phyloP scores from a whole-genome alignment of 441 rosid species.

The Jatropha multifida region DNA sequence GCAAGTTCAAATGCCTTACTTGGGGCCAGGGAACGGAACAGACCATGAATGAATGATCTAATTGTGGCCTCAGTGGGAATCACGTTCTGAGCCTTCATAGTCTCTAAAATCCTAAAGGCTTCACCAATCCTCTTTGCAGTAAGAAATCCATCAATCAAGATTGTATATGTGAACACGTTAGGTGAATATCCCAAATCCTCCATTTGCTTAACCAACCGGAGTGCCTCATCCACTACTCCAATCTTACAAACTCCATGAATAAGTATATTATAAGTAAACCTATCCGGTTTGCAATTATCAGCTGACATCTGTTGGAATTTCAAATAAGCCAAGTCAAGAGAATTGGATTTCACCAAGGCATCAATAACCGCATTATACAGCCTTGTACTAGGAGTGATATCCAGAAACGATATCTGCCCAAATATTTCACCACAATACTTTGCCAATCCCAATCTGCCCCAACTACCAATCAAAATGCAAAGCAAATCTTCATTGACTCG shows the following conservation, averaged over 20 bases:
- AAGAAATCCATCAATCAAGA: conserved; percentile 77
- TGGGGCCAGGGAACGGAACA: conserved; percentile 50
- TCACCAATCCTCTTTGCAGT: conserved; percentile 68
- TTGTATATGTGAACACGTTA: conserved; percentile 76
- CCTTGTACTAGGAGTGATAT: conserved; percentile 71
- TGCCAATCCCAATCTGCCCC: conserved; percentile 92
- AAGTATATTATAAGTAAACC: conserved; percentile 86
- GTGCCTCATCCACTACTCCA: conserved; percentile 81
- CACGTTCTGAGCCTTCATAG: conserved; percentile 56
- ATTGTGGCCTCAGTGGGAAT: conserved; percentile 75
- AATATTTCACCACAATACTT: conserved; percentile 78
- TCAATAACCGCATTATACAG: conserved; percentile 78
- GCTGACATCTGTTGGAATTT: conserved; percentile 85
- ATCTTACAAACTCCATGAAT: conserved; percentile 79
- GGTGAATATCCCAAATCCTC: conserved; percentile 57
- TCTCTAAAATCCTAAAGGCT: conserved; percentile 57
- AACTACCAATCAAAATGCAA: conserved; percentile 72
- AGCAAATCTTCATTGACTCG: conserved; percentile 61
- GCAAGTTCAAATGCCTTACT: conserved; percentile 58
- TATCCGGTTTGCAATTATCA: conserved; percentile 76
- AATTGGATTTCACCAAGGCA: conserved; percentile 78
- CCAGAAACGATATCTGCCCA: conserved; percentile 76
- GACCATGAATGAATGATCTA: conserved; percentile 74
- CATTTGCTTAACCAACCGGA: conserved; percentile 84
- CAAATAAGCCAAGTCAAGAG: conserved; percentile 82